Conservation (phyloP, 1,139 yeast species). For the Sugiyamaella sp. region DNA sequence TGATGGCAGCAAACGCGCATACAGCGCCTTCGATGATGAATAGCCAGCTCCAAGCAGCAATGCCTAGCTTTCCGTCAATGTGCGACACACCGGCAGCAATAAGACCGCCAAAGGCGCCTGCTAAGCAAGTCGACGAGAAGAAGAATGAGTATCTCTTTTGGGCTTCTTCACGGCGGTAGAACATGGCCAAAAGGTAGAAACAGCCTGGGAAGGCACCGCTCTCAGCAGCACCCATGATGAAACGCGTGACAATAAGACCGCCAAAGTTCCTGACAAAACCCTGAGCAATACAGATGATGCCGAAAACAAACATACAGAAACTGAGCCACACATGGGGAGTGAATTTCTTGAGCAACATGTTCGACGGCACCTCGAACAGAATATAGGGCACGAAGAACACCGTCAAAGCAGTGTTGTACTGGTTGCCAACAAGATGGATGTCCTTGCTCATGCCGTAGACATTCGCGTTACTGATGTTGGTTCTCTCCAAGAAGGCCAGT, state of each 20-base stretch:
- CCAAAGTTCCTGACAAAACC: constrained; percentile 64
- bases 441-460: constrained; percentile 63
- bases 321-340: constrained; percentile 69
- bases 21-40: constrained; percentile 73
- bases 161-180: constrained; percentile 60
- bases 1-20: constrained; percentile 62
- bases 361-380: constrained; percentile 67
- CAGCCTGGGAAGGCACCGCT: constrained; percentile 75
- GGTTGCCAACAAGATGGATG: constrained; percentile 56
- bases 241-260: constrained; percentile 61
- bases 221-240: constrained; percentile 66
- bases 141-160: constrained; percentile 70
- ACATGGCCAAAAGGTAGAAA: constrained; percentile 62
- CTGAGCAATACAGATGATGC: constrained; percentile 64
- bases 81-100: constrained; percentile 64
- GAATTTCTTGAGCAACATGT: constrained; percentile 59
- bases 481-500: constrained; percentile 70
- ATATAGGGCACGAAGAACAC: constrained; percentile 75
- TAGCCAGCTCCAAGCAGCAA: constrained; percentile 71
- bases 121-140: constrained; percentile 68
- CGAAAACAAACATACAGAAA: constrained; percentile 59
- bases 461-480: constrained; percentile 73
- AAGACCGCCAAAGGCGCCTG: constrained; percentile 84
- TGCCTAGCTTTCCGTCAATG: constrained; percentile 53
- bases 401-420: constrained; percentile 62